phyloP scores from a whole-genome alignment of 1,139 yeast species.

The Diutina siamensis region DNA sequence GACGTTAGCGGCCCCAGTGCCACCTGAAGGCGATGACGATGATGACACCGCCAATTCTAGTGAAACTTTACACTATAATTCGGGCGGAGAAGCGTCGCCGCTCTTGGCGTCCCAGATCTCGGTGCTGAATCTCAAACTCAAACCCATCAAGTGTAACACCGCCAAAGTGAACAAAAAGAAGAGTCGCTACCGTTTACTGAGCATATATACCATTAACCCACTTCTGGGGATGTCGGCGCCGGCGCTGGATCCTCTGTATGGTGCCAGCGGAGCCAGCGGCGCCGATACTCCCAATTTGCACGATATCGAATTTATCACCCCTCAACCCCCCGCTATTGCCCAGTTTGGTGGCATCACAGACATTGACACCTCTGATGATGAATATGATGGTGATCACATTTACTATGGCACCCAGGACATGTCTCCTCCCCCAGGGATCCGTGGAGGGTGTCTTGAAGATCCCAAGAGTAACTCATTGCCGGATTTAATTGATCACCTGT shows the following conservation, averaged over 20 bases:
- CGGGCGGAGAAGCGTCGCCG: constrained; percentile 30
- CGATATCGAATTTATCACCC: not conserved
- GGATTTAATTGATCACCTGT: not conserved
- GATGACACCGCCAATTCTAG: constrained; percentile 25
- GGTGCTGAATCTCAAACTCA: constrained; percentile 26
- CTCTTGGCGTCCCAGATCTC: constrained; percentile 19
- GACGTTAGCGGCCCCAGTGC: not conserved
- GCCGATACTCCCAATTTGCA: not conserved
- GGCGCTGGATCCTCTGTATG: not conserved
- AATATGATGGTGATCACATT: not conserved
- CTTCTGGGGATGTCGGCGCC: constrained; percentile 9
- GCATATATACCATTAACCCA: constrained; percentile 29
- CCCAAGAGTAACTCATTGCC: not conserved
- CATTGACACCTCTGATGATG: not conserved
- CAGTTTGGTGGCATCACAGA: not conserved
- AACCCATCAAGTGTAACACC: constrained; percentile 29
- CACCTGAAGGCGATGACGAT: no score
- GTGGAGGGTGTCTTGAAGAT: not conserved
- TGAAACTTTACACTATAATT: constrained; percentile 25
- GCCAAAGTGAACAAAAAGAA: constrained; percentile 28
- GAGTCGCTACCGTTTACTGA: constrained; percentile 29
- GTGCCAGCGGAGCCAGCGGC: no score
- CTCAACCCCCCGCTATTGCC: not conserved
- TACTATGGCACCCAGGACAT: not conserved
- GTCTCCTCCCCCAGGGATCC: not conserved